Percentiles rank a stretch among this genome's conserved stretches.
These are phyloP conservation scores for Nephelium lappaceum DNA, from an alignment of 345 rosid species.

Conservation along the genomic window DNA sequence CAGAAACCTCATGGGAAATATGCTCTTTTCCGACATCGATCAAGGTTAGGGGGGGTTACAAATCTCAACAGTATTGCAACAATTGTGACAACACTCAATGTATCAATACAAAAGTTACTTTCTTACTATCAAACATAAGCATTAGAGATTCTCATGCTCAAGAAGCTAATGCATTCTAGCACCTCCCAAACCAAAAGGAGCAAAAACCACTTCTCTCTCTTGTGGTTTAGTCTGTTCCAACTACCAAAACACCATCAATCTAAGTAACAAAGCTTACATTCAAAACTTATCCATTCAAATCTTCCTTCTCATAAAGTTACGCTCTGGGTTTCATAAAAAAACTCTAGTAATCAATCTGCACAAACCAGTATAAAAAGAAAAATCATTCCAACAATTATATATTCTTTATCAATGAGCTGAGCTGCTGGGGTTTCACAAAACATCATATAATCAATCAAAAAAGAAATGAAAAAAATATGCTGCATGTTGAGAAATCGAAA, in stretches of 20 bases:
- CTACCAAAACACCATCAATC: constrained; percentile 10
- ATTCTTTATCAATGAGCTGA: constrained; percentile 2
- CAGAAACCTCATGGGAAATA: constrained; percentile 56
- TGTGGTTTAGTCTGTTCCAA: background rate
- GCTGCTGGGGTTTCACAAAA: background rate
- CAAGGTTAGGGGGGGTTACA: background rate
- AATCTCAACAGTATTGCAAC: background rate
- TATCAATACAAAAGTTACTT: background rate
- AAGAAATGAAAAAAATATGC: background rate
- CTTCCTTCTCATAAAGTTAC: background rate
- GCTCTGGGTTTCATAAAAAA: constrained; percentile 9
- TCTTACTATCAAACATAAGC: background rate
- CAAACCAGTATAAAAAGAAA: constrained; percentile 2
- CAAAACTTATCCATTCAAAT: background rate
- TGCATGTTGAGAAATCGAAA: constrained; percentile 7
- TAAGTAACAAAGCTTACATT: background rate
- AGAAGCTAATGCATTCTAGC: background rate
- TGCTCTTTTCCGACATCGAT: constrained; percentile 61
- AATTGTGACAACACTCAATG: background rate
- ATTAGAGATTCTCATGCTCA: background rate
- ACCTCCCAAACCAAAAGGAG: background rate
- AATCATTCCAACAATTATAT: constrained; percentile 12
- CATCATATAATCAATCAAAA: background rate
- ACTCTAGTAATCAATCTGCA: constrained; percentile 22
- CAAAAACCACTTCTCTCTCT: constrained; percentile 14